Percentiles rank a stretch among this genome's conserved stretches.
Evolutionary conservation across 371 early-diverging fungal species (phyloP).

Genomic region (Caulochytrium protostelioides): DNA sequence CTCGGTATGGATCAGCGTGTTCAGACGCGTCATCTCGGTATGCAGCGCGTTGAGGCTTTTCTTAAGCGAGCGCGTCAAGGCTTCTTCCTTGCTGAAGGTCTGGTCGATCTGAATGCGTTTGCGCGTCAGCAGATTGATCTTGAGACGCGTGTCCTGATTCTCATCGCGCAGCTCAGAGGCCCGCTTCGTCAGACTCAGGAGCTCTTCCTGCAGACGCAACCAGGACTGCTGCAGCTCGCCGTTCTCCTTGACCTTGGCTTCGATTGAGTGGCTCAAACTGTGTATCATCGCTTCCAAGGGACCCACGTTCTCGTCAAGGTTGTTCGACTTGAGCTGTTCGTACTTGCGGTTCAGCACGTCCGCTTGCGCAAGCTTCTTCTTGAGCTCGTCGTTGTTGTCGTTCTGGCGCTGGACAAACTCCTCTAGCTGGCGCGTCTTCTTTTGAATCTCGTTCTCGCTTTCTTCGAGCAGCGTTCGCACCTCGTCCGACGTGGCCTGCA

Average conservation of each 20-base stretch:
- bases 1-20: conserved; percentile 25
- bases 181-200: conserved; percentile 19
- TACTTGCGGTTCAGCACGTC: conserved; percentile 32
- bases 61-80: conserved; percentile 22
- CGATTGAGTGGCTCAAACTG: conserved; percentile 21
- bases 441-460: conserved; percentile 15
- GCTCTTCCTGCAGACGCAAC: conserved; percentile 29
- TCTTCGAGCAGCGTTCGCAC: conserved; percentile 11
- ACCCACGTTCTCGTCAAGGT: conserved; percentile 25
- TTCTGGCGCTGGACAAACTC: conserved; percentile 26
- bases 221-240: conserved; percentile 26
- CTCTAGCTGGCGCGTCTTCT: conserved; percentile 20
- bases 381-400: conserved; percentile 25
- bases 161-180: conserved; percentile 17
- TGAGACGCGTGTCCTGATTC: conserved; percentile 20
- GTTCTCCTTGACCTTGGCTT: conserved; percentile 23
- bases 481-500: conserved; percentile 4
- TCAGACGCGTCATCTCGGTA: conserved; percentile 31
- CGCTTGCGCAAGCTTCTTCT: conserved; percentile 27
- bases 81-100: conserved; percentile 10
- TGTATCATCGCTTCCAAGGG: conserved; percentile 33
- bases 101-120: conserved; percentile 9
- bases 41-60: conserved; percentile 23
- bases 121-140: conserved; percentile 20
- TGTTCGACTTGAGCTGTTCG: conserved; percentile 17